A percentile compares a stretch with the other conserved stretches of the same genome.
These are phyloP conservation scores for Zygosaccharomyces pseudorouxii DNA, from an alignment of 805 yeast species.

Conservation along the genomic window DNA sequence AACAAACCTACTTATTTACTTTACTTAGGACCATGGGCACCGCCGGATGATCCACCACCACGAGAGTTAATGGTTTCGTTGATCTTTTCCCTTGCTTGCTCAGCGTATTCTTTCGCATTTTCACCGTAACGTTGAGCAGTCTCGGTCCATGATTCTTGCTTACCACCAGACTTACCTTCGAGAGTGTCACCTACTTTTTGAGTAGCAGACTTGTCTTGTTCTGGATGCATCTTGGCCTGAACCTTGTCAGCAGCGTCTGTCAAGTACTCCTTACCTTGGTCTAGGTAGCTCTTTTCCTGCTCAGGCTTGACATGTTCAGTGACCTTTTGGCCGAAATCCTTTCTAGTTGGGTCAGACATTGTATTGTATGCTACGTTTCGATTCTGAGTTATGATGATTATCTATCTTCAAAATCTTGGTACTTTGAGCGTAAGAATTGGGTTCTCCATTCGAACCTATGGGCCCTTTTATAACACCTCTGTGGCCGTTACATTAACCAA, in stretches of 20 bases:
- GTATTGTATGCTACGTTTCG: background rate
- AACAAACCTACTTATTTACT: background rate
- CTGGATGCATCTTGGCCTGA: slow-evolving; percentile 58
- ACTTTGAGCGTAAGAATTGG: too few species aligned
- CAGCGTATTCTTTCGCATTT: slow-evolving; percentile 43
- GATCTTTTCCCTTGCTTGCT: slow-evolving; percentile 5
- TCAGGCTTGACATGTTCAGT: slow-evolving; percentile 68
- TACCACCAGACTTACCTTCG: slow-evolving; percentile 51
- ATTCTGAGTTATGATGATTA: background rate
- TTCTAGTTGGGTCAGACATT: slow-evolving; percentile 63
- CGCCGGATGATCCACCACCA: background rate
- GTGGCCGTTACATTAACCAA: too few species aligned
- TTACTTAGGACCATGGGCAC: background rate
- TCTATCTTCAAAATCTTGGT: background rate
- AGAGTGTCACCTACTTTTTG: slow-evolving; percentile 67
- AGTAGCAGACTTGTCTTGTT: slow-evolving; percentile 58
- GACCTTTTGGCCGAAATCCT: slow-evolving; percentile 64
- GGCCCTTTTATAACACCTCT: too few species aligned
- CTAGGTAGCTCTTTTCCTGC: slow-evolving; percentile 55
- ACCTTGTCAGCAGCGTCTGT: slow-evolving; percentile 64
- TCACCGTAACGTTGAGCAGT: slow-evolving; percentile 57
- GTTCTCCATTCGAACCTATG: too few species aligned
- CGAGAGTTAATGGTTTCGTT: background rate
- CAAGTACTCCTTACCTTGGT: slow-evolving; percentile 65
- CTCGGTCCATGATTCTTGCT: slow-evolving; percentile 43